Percentiles rank a stretch among this genome's conserved stretches.
phyloP scores from a whole-genome alignment of 768 basidiomycete species.

The Tylopilus sp. region DNA sequence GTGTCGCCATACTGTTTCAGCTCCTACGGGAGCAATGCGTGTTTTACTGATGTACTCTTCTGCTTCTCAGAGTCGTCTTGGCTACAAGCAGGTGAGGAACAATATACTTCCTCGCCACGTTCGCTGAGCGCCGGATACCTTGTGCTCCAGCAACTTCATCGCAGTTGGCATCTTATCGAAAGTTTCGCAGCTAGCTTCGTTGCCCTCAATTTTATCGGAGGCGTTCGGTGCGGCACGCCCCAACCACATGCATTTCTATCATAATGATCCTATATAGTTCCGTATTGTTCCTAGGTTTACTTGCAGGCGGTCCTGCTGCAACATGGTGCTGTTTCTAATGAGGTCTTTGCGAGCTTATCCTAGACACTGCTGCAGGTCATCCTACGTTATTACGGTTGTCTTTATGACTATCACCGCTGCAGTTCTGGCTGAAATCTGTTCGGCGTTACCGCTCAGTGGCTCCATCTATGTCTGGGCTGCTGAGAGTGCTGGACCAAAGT shows the following conservation, averaged over 20 bases:
- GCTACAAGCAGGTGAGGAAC: conserved; percentile 68
- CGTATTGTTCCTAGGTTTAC: conserved; percentile 73
- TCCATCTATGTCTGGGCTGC: conserved; percentile 96
- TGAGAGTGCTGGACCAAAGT: conserved; percentile 85
- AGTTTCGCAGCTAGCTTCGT: conserved; percentile 87
- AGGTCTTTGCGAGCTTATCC: background rate
- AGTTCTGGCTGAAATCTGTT: conserved; percentile 87
- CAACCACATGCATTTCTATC: conserved; percentile 1
- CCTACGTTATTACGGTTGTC: conserved; percentile 74
- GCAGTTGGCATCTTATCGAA: conserved; percentile 79
- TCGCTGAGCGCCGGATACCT: conserved; percentile 1
- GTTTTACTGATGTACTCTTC: conserved; percentile 48
- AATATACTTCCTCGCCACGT: background rate
- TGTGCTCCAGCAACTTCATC: conserved; percentile 69
- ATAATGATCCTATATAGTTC: conserved; percentile 42
- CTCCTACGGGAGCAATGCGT: conserved; percentile 37
- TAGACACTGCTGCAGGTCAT: conserved; percentile 59
- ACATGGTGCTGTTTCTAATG: conserved; percentile 52
- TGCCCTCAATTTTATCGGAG: conserved; percentile 88
- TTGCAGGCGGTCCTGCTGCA: conserved; percentile 84
- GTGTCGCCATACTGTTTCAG: conserved; percentile 50
- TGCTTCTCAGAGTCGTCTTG: conserved; percentile 57
- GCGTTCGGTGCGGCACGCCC: conserved; percentile 55
- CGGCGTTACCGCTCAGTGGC: conserved; percentile 80
- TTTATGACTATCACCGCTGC: conserved; percentile 89